Evolutionary conservation across 192 early-diverging fungal species (phyloP).

Genomic region (Coemansia sp.): DNA sequence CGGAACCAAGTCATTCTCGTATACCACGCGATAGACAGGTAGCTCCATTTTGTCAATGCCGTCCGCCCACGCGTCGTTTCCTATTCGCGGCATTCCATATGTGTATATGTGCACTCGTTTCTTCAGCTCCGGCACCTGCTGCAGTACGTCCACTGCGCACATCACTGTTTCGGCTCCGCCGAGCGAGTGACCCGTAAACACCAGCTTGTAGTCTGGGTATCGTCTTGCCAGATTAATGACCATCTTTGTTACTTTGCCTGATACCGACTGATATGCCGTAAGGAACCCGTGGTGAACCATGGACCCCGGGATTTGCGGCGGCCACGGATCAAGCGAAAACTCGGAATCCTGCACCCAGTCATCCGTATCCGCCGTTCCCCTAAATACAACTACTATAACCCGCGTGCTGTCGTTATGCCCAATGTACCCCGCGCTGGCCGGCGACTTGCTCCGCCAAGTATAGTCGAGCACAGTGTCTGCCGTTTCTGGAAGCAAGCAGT

Average conservation of each 20-base stretch:
- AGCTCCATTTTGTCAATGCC: slow-evolving; percentile 19
- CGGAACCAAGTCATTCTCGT: slow-evolving; percentile 45
- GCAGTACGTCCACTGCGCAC: slow-evolving; percentile 32
- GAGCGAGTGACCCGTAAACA: slow-evolving; percentile 52
- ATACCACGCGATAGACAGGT: slow-evolving; percentile 32
- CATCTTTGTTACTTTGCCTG: slow-evolving; percentile 9
- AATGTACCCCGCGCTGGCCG: slow-evolving; percentile 40
- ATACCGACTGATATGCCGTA: slow-evolving; percentile 35
- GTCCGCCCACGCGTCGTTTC: slow-evolving; percentile 40
- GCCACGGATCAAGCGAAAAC: slow-evolving; percentile 48
- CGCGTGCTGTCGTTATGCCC: slow-evolving; percentile 25
- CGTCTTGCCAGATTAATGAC: slow-evolving; percentile 9
- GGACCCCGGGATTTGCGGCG: slow-evolving; percentile 31
- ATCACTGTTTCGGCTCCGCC: slow-evolving; percentile 46
- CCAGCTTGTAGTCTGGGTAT: slow-evolving; percentile 36
- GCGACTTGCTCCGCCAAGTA: slow-evolving; percentile 34
- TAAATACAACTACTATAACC: slow-evolving; percentile 34
- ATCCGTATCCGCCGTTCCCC: slow-evolving; percentile 25
- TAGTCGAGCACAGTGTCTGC: slow-evolving; percentile 30
- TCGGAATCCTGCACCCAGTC: slow-evolving; percentile 48
- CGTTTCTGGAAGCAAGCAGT: slow-evolving; percentile 21
- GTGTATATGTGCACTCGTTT: slow-evolving; percentile 41
- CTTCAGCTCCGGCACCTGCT: slow-evolving; percentile 17
- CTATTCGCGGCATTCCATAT: slow-evolving; percentile 47
- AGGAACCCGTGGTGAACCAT: slow-evolving; percentile 51